Evolutionary conservation across 2,329 filamentous ascomycete genomes (phyloP), one percentile per base, ranked within the genome.

Genomic region (Metarhizium brunneum): DNA sequence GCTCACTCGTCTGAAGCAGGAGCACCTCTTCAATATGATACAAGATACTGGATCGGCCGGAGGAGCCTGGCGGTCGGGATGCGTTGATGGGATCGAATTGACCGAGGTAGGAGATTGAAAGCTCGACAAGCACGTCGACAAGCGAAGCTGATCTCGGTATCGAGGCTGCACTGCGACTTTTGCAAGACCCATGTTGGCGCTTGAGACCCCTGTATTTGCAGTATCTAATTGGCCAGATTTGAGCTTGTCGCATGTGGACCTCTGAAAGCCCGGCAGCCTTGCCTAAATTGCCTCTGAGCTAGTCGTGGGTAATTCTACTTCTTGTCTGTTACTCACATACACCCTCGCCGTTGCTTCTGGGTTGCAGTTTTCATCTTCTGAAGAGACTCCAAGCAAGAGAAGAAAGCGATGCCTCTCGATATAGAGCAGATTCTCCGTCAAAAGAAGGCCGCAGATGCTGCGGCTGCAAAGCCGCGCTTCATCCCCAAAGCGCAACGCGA

Each of bases 401-500:
- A 1, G 3, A 16, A 16, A 48, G 62, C 29, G 13, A 73, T 73
- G 71, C 70, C 71, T 54, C 75, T 95, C 50, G 92, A 90, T 67
- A 86, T 96, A 56, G 91, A 96, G 70, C 88, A 95, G 63, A 80
- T 96, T 4, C 73, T 96, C 25, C 83, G 84, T 62, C 87, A 92
- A 73, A 95, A 95, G 77, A 89, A 88, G 67, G 90, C 89, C 59
- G 87, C 88, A 32, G 90, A 94, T 71, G 88, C 87, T 40, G 90
- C 87, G 16, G 87, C 90, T 10, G 82, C 89, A 55, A 96, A 94
- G 77, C 91, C 91, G 5, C 92, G 90, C 69, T 95, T 95, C 68
- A 75, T 96, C 25, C 87, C 88, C 4, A 94, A 88, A 74, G 86
- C 87, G 36, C 82, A 95, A 69, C 82, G 92, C 55, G 90, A 95